Conservation (phyloP, 768 basidiomycete species). For the Imleria badia region DNA sequence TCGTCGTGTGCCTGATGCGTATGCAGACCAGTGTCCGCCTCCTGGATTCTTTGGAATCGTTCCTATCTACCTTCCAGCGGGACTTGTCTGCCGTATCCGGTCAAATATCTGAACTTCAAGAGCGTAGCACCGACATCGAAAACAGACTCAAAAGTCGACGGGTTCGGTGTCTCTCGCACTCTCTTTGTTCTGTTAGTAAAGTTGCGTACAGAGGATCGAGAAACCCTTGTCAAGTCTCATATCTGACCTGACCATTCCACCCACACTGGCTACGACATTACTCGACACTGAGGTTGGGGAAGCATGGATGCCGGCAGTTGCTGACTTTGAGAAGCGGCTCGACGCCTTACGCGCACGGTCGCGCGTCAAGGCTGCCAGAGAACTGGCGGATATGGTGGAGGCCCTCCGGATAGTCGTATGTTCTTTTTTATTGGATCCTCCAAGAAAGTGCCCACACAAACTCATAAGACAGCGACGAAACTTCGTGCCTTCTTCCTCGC, state of each 20-base stretch:
- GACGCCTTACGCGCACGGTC: constrained; percentile 67
- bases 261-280: constrained; percentile 69
- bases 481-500: constrained; percentile 83
- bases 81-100: constrained; percentile 94
- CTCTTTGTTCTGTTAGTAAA: not conserved
- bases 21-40: constrained; percentile 80
- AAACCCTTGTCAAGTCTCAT: constrained; percentile 81
- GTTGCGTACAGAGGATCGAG: constrained; percentile 72
- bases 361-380: constrained; percentile 84
- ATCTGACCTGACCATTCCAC: constrained; percentile 79
- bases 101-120: constrained; percentile 93
- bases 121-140: constrained; percentile 88
- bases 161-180: constrained; percentile 45
- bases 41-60: constrained; percentile 84
- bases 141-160: constrained; percentile 78
- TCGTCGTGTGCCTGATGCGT: constrained; percentile 1
- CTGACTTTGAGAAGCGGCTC: constrained; percentile 77
- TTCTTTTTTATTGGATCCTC: constrained; percentile 7
- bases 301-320: constrained; percentile 80
- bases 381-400: constrained; percentile 80
- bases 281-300: constrained; percentile 86
- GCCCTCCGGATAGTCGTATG: constrained; percentile 86
- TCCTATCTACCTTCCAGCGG: constrained; percentile 92
- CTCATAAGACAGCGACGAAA: constrained; percentile 78
- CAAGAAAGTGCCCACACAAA: constrained; percentile 1